Evolutionary conservation across 768 basidiomycete genomes (phyloP).

Genomic region (Kwoniella sp.): DNA sequence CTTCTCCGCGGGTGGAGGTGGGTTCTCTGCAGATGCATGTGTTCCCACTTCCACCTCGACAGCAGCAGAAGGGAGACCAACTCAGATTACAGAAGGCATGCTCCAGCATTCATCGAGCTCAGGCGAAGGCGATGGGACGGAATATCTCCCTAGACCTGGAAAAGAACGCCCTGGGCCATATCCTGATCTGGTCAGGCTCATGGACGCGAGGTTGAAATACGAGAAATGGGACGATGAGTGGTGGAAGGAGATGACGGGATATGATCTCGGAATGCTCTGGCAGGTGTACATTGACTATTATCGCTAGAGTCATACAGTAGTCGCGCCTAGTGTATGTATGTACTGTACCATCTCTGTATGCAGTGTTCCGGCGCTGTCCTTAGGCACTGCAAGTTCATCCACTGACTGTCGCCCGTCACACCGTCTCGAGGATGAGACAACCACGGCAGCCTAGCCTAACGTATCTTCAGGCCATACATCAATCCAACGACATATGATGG

Average conservation of each 20-base stretch:
- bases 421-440: too few species aligned
- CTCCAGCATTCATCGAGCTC: background rate
- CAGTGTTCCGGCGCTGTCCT: too few species aligned
- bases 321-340: too few species aligned
- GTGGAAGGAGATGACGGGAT: conserved; percentile 42
- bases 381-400: too few species aligned
- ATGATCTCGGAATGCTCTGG: conserved; percentile 34
- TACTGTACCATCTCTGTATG: too few species aligned
- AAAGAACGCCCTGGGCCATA: conserved; percentile 25
- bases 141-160: background rate
- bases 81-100: conserved; percentile 5
- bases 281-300: conserved; percentile 39
- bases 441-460: too few species aligned
- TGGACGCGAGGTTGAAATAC: conserved; percentile 35
- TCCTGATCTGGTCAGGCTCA: conserved; percentile 30
- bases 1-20: too few species aligned
- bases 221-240: conserved; percentile 36
- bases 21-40: too few species aligned
- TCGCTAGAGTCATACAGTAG: too few species aligned
- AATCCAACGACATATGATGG: too few species aligned
- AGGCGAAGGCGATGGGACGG: background rate
- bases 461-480: too few species aligned
- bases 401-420: too few species aligned
- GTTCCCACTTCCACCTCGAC: background rate
- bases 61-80: background rate